Evolutionary conservation across 352 stramenopile genomes (phyloP).

Genomic region (Phytophthora quininea): DNA sequence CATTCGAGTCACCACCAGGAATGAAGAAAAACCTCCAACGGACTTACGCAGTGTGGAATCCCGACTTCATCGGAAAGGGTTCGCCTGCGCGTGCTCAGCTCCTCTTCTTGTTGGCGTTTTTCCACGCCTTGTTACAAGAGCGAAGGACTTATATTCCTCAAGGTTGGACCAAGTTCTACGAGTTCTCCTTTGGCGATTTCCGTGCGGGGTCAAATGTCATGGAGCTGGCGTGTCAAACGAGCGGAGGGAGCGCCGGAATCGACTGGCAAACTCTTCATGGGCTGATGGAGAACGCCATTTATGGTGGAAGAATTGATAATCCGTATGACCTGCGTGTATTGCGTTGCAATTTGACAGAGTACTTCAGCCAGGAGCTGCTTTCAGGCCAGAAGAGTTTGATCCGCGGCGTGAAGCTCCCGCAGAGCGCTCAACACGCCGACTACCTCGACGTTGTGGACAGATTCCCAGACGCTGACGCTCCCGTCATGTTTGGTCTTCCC

Average conservation of each 20-base stretch:
- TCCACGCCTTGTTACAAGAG: constrained; percentile 89
- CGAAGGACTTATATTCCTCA: constrained; percentile 94
- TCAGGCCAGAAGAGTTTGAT: constrained; percentile 63
- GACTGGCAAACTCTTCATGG: constrained; percentile 94
- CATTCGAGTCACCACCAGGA: constrained; percentile 94
- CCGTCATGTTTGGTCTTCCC: constrained; percentile 90
- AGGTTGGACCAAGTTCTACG: constrained; percentile 97
- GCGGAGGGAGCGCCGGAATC: constrained; percentile 39
- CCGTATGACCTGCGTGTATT: constrained; percentile 93
- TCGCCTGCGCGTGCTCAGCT: constrained; percentile 59
- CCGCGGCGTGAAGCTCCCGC: constrained; percentile 75
- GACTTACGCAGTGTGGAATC: constrained; percentile 89
- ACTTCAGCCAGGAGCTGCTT: constrained; percentile 87
- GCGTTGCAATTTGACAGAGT: constrained; percentile 83
- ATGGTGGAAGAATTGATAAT: constrained; percentile 94
- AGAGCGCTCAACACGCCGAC: constrained; percentile 65
- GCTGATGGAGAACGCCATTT: constrained; percentile 96
- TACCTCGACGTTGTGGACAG: constrained; percentile 76
- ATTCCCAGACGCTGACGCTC: constrained; percentile 75
- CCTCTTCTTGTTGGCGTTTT: constrained; percentile 90
- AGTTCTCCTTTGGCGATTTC: constrained; percentile 95
- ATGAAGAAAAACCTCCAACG: constrained; percentile 96
- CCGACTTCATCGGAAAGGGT: constrained; percentile 70
- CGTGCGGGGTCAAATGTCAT: constrained; percentile 93
- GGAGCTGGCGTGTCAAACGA: constrained; percentile 65